A percentile compares a stretch with the other conserved stretches of the same genome.
Conservation (phyloP, 768 basidiomycete genomes). For the Rubroboletus satanas region DNA sequence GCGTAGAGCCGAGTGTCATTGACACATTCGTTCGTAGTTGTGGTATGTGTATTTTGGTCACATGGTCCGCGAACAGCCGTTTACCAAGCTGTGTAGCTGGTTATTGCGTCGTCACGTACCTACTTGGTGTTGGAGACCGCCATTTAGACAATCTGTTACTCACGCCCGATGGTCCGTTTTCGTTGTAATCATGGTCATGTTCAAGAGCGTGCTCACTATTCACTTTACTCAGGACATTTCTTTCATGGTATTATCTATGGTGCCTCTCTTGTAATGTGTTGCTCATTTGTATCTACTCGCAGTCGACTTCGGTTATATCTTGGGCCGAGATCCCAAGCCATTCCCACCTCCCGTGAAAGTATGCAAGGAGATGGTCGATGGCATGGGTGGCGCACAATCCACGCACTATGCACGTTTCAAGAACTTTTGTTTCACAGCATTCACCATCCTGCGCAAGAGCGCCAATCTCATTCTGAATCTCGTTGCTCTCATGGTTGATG, state of each 20-base stretch:
- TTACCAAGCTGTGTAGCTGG: slow-evolving; percentile 59
- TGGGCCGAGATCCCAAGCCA: slow-evolving; percentile 95
- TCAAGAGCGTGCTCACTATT: not conserved
- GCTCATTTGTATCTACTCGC: slow-evolving; percentile 11
- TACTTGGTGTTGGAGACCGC: slow-evolving; percentile 94
- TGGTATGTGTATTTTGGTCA: slow-evolving; percentile 53
- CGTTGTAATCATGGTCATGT: not conserved
- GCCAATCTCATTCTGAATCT: slow-evolving; percentile 96
- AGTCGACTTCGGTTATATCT: slow-evolving; percentile 99
- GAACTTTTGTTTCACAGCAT: slow-evolving; percentile 95
- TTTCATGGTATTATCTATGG: slow-evolving; percentile 75
- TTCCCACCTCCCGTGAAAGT: slow-evolving; percentile 98
- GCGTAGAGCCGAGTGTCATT: slow-evolving; percentile 90
- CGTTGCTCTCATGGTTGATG: slow-evolving; percentile 95
- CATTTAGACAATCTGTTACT: slow-evolving; percentile 94
- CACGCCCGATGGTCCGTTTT: slow-evolving; percentile 73
- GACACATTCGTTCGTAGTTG: slow-evolving; percentile 97
- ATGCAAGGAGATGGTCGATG: slow-evolving; percentile 99
- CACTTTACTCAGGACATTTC: slow-evolving; percentile 65
- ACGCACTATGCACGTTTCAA: slow-evolving; percentile 97
- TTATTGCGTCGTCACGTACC: slow-evolving; percentile 95
- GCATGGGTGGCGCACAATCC: slow-evolving; percentile 96
- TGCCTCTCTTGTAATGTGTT: not conserved
- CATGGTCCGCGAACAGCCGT: not conserved
- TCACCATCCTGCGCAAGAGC: slow-evolving; percentile 92